Evolutionary conservation across 306 rosid species (phyloP).

Genomic region (Castanea mollissima): DNA sequence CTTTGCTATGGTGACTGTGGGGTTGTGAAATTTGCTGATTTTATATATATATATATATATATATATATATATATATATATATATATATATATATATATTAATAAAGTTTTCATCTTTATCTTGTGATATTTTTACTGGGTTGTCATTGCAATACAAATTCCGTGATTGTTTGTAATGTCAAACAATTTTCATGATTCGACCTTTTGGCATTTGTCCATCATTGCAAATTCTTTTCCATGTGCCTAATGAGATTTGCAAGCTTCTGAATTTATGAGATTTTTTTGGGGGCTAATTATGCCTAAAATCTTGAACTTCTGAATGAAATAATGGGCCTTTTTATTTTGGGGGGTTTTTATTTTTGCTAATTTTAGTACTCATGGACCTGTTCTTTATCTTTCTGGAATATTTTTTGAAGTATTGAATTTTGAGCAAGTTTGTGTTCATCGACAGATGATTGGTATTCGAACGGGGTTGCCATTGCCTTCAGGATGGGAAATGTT

Average conservation of each 20-base stretch:
- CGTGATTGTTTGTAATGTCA: neutral
- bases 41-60: too few relatives aligned
- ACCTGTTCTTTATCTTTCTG: neutral
- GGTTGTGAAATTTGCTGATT: neutral
- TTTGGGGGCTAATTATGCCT: neutral
- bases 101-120: neutral
- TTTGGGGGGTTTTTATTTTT: neutral
- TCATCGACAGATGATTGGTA: slow-evolving; percentile 59
- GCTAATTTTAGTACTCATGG: neutral
- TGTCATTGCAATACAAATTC: neutral
- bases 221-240: neutral
- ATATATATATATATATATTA: too few relatives aligned
- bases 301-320: neutral
- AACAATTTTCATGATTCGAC: slow-evolving; percentile 6
- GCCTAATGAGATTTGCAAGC: neutral
- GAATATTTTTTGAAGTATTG: neutral
- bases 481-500: slow-evolving; percentile 79
- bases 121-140: neutral
- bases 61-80: too few relatives aligned
- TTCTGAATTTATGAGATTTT: neutral
- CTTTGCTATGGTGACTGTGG: neutral
- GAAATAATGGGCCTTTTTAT: neutral
- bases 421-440: neutral
- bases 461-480: slow-evolving; percentile 64
- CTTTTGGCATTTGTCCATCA: neutral